These are phyloP conservation scores for Yamadazyma buinensis DNA, from an alignment of 1,139 yeast genomes.

Conservation along the genomic window DNA sequence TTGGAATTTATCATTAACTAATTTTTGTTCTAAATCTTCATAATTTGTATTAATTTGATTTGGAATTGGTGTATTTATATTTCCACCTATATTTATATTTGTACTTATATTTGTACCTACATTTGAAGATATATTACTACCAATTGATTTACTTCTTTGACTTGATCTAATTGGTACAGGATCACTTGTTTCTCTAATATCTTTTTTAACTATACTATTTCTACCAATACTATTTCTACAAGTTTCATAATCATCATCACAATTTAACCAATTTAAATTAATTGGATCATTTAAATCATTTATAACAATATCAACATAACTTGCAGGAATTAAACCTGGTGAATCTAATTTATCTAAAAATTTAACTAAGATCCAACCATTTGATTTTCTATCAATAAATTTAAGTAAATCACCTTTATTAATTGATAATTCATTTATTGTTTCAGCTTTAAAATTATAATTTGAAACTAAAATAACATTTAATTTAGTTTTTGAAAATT, in stretches of 20 bases:
- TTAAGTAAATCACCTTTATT: slow-evolving; percentile 40
- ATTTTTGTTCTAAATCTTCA: too few species aligned
- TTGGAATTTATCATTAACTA: neutral
- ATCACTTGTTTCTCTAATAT: slow-evolving; percentile 7
- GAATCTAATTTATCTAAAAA: slow-evolving; percentile 32
- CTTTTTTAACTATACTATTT: slow-evolving; percentile 1
- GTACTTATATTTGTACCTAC: neutral
- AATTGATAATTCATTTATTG: slow-evolving; percentile 29
- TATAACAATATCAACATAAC: slow-evolving; percentile 44
- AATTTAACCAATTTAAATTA: slow-evolving; percentile 34
- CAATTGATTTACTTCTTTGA: slow-evolving; percentile 3
- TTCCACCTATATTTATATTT: neutral
- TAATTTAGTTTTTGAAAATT: slow-evolving; percentile 8
- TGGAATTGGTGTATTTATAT: neutral
- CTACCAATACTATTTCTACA: neutral
- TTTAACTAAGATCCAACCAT: slow-evolving; percentile 45
- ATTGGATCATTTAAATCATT: slow-evolving; percentile 38
- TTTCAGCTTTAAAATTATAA: slow-evolving; percentile 33
- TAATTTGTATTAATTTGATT: too few species aligned
- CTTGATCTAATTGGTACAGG: slow-evolving; percentile 9
- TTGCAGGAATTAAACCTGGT: slow-evolving; percentile 42
- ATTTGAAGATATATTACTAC: neutral
- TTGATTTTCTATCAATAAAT: slow-evolving; percentile 33
- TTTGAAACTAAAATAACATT: slow-evolving; percentile 39
- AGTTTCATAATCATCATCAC: slow-evolving; percentile 9